These are phyloP conservation scores for Lodderomyces parapsilosis DNA, from an alignment of 1,139 yeast species.

Conservation along the genomic window DNA sequence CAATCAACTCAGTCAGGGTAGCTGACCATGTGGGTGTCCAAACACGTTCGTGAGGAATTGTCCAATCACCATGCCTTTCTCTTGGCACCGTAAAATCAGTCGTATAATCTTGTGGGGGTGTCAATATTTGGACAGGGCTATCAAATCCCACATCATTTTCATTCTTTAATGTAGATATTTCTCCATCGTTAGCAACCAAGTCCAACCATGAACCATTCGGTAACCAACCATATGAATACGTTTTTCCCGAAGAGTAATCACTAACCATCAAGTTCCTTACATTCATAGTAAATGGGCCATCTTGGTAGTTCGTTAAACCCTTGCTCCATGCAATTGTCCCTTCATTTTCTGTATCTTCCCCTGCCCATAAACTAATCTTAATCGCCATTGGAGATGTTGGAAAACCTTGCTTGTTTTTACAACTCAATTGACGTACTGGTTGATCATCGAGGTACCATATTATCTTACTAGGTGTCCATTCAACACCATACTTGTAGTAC, in stretches of 20 bases:
- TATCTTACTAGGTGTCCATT: constrained; percentile 37
- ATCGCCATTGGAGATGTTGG: constrained; percentile 41
- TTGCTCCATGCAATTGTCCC: constrained; percentile 48
- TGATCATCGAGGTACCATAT: constrained; percentile 33
- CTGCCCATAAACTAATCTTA: constrained; percentile 45
- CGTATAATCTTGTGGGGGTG: neutral
- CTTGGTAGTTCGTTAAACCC: constrained; percentile 32
- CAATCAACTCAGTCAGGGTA: neutral
- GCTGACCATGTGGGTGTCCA: neutral
- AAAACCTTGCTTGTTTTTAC: constrained; percentile 27
- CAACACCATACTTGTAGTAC: constrained; percentile 32
- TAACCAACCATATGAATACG: constrained; percentile 29
- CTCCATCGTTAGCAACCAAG: constrained; percentile 15
- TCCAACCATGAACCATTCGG: constrained; percentile 17
- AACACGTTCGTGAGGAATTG: constrained; percentile 1
- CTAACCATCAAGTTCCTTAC: constrained; percentile 27
- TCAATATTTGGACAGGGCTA: neutral
- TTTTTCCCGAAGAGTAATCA: constrained; percentile 33
- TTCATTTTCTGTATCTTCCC: constrained; percentile 31
- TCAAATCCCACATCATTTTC: neutral
- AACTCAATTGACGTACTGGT: constrained; percentile 23
- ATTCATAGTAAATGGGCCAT: constrained; percentile 37
- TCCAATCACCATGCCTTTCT: constrained; percentile 3
- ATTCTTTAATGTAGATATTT: constrained; percentile 5
- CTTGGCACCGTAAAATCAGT: neutral